These are phyloP conservation scores for Ceratobasidium sp. DNA, from an alignment of 1,284 basidiomycete species.

Conservation along the genomic window DNA sequence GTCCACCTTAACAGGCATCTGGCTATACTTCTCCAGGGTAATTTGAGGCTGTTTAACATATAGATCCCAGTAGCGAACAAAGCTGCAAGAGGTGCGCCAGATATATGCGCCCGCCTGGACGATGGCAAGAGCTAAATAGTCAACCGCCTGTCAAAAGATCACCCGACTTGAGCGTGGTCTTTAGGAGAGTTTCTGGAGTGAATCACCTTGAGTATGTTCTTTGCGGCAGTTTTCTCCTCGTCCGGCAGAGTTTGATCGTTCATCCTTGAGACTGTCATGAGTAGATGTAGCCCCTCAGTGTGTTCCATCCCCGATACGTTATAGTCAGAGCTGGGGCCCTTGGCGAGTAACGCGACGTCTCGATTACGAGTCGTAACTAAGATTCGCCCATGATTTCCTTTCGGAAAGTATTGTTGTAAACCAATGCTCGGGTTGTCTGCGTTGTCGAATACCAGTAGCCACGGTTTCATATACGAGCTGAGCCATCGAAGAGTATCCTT, in stretches of 20 bases:
- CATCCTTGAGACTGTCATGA: slow-evolving; percentile 1
- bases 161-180: too few species aligned
- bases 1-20: slow-evolving; percentile 2
- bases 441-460: slow-evolving; percentile 45
- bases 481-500: slow-evolving; percentile 35
- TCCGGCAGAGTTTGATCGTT: neutral
- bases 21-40: slow-evolving; percentile 17
- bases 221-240: neutral
- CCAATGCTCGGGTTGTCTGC: slow-evolving; percentile 20
- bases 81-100: neutral
- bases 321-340: neutral
- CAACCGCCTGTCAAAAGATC: neutral
- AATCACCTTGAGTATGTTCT: neutral
- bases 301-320: slow-evolving; percentile 25
- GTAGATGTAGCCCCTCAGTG: slow-evolving; percentile 4
- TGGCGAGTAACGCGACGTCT: neutral
- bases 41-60: neutral
- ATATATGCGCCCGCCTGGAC: slow-evolving; percentile 43
- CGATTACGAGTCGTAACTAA: slow-evolving; percentile 35
- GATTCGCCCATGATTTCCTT: slow-evolving; percentile 9
- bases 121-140: slow-evolving; percentile 32
- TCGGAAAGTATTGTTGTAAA: slow-evolving; percentile 23
- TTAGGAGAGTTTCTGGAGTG: too few species aligned
- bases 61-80: slow-evolving; percentile 13
- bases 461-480: slow-evolving; percentile 9